Conservation (phyloP, 2,329 filamentous ascomycete genomes). For the Bipolaris oryzae region DNA sequence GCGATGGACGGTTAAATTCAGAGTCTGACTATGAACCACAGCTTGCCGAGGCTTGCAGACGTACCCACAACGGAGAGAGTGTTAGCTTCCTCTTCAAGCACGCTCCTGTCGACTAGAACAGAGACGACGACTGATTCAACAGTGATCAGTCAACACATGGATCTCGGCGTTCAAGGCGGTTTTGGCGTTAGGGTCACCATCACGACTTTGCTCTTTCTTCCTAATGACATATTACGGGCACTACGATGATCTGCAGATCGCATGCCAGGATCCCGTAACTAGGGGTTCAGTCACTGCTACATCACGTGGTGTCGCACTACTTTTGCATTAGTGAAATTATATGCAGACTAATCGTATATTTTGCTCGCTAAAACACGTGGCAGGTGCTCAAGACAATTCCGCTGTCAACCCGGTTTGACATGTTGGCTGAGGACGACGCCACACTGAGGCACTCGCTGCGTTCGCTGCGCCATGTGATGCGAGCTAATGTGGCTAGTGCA, state of each 20-base stretch:
- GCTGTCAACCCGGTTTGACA: constrained; percentile 31
- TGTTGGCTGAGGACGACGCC: constrained; percentile 12
- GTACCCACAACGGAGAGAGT: constrained; percentile 74
- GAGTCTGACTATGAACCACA: constrained; percentile 30
- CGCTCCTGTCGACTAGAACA: constrained; percentile 57
- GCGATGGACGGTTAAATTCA: background rate
- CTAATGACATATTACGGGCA: constrained; percentile 6
- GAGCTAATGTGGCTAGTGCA: constrained; percentile 4
- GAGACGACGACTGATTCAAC: constrained; percentile 10
- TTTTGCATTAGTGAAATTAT: constrained; percentile 23
- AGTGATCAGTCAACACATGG: constrained; percentile 13
- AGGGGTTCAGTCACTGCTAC: constrained; percentile 23
- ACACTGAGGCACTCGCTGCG: constrained; percentile 7
- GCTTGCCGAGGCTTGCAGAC: constrained; percentile 72
- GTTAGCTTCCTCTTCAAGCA: constrained; percentile 75
- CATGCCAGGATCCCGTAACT: constrained; percentile 11
- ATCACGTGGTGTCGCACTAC: constrained; percentile 21
- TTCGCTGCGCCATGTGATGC: constrained; percentile 5
- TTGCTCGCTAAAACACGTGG: constrained; percentile 18
- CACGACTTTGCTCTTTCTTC: constrained; percentile 3
- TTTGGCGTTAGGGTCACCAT: constrained; percentile 15
- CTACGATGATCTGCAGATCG: constrained; percentile 15
- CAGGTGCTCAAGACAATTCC: constrained; percentile 19
- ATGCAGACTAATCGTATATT: constrained; percentile 11
- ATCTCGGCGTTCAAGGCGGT: constrained; percentile 24